These are phyloP conservation scores for Diplodia sapinea DNA, from an alignment of 2,329 filamentous ascomycete species.

Conservation along the genomic window DNA sequence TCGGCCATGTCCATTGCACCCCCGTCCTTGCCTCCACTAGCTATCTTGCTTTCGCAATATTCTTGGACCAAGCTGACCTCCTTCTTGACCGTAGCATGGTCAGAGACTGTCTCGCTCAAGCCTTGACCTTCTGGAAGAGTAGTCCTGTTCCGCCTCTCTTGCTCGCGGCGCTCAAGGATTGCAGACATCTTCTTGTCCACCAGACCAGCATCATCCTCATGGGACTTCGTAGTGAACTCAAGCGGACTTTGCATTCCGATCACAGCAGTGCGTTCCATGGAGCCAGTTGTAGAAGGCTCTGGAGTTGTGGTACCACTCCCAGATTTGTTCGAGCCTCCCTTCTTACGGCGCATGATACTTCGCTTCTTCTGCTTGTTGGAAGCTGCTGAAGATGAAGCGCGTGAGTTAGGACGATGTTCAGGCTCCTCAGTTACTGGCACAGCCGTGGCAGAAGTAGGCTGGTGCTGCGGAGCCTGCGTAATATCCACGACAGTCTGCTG, in stretches of 20 bases:
- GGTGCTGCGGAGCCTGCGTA: background rate
- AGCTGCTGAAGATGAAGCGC: background rate
- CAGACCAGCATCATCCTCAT: background rate
- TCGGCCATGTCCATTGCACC: background rate
- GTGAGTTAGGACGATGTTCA: conserved; percentile 2
- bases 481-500: too few species aligned
- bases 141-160: background rate
- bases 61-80: background rate
- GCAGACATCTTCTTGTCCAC: conserved; percentile 12
- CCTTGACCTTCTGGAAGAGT: background rate
- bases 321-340: background rate
- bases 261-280: background rate
- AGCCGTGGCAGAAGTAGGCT: background rate
- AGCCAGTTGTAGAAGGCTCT: background rate
- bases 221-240: background rate
- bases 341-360: background rate
- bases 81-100: background rate
- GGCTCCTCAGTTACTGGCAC: background rate
- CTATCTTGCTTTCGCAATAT: too few species aligned
- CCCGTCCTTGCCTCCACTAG: background rate
- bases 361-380: background rate
- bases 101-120: background rate
- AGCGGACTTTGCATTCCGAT: background rate
- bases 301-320: conserved; percentile 3
- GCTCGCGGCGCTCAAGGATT: background rate